Evolutionary conservation across 2,329 filamentous ascomycete genomes (phyloP).

Genomic region (Aphanocladium album): DNA sequence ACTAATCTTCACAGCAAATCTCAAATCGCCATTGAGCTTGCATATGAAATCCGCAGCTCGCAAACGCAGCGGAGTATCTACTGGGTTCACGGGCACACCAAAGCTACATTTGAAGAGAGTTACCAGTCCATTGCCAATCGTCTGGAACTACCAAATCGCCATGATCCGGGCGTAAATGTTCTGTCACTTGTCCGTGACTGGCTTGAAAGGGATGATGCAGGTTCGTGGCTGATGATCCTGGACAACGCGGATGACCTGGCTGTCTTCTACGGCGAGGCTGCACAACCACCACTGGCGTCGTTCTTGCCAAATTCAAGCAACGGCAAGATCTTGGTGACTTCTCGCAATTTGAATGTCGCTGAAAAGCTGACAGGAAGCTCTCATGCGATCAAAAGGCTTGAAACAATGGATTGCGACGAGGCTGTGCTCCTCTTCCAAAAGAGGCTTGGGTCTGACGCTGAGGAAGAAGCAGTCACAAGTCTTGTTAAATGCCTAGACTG

Average conservation of each 20-base stretch:
- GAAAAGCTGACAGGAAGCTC: slow-evolving; percentile 14
- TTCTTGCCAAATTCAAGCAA: slow-evolving; percentile 16
- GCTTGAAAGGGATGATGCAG: slow-evolving; percentile 15
- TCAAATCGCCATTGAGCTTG: slow-evolving; percentile 17
- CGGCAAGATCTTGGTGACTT: slow-evolving; percentile 17
- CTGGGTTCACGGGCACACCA: slow-evolving; percentile 14
- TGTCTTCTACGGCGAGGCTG: slow-evolving; percentile 6
- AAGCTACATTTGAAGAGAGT: slow-evolving; percentile 14
- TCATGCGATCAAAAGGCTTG: slow-evolving; percentile 7
- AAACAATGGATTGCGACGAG: slow-evolving; percentile 4
- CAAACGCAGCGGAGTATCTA: slow-evolving; percentile 12
- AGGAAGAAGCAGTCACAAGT: background rate
- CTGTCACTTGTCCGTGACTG: slow-evolving; percentile 16
- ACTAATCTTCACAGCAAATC: slow-evolving; percentile 16
- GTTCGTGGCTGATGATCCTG: slow-evolving; percentile 18
- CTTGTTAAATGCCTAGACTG: slow-evolving; percentile 17
- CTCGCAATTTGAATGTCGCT: slow-evolving; percentile 15
- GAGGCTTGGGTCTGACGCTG: background rate
- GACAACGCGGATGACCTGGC: slow-evolving; percentile 18
- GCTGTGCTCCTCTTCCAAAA: slow-evolving; percentile 3
- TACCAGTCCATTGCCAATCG: slow-evolving; percentile 13
- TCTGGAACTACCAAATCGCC: slow-evolving; percentile 11
- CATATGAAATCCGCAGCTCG: slow-evolving; percentile 6
- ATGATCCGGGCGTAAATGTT: slow-evolving; percentile 11
- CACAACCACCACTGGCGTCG: slow-evolving; percentile 12